These are phyloP conservation scores for Rutidosis leptorrhynchoides DNA, from an alignment of 129 eudicot genomes.

Conservation along the genomic window DNA sequence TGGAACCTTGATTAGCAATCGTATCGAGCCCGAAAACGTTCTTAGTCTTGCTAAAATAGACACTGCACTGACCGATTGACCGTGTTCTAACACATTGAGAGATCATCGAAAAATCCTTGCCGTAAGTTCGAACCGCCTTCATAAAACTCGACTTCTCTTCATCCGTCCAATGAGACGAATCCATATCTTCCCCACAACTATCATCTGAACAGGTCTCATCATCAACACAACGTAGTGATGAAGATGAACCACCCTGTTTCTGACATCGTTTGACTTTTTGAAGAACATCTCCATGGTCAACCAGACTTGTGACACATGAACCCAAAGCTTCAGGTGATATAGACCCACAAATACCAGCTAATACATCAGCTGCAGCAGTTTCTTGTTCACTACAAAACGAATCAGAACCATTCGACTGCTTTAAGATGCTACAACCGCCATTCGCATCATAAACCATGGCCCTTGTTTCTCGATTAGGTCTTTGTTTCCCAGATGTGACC, in stretches of 20 bases:
- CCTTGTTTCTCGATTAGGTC: slow-evolving; percentile 47
- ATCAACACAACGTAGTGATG: slow-evolving; percentile 44
- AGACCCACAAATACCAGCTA: slow-evolving; percentile 92
- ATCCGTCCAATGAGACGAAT: slow-evolving; percentile 77
- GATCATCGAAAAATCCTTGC: slow-evolving; percentile 71
- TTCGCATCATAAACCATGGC: slow-evolving; percentile 51
- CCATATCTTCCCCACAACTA: slow-evolving; percentile 68
- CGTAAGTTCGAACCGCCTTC: slow-evolving; percentile 57
- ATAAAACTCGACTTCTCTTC: slow-evolving; percentile 71
- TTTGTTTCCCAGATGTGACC: slow-evolving; percentile 55
- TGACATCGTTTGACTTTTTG: slow-evolving; percentile 50
- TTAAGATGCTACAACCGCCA: slow-evolving; percentile 31
- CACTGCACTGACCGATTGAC: slow-evolving; percentile 64
- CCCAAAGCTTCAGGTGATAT: slow-evolving; percentile 95
- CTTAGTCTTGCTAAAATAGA: slow-evolving; percentile 77
- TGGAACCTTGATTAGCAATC: slow-evolving; percentile 31
- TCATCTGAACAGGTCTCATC: slow-evolving; percentile 82
- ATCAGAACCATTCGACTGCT: slow-evolving; percentile 41
- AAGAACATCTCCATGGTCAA: slow-evolving; percentile 55
- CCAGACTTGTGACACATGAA: slow-evolving; percentile 78
- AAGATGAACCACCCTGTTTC: slow-evolving; percentile 37
- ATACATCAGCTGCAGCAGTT: slow-evolving; percentile 79
- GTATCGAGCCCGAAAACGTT: slow-evolving; percentile 73
- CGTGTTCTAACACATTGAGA: slow-evolving; percentile 60
- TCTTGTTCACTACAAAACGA: slow-evolving; percentile 52